Conservation (phyloP, 2,329 filamentous ascomycete species). For the Plenodomus lindquistii region DNA sequence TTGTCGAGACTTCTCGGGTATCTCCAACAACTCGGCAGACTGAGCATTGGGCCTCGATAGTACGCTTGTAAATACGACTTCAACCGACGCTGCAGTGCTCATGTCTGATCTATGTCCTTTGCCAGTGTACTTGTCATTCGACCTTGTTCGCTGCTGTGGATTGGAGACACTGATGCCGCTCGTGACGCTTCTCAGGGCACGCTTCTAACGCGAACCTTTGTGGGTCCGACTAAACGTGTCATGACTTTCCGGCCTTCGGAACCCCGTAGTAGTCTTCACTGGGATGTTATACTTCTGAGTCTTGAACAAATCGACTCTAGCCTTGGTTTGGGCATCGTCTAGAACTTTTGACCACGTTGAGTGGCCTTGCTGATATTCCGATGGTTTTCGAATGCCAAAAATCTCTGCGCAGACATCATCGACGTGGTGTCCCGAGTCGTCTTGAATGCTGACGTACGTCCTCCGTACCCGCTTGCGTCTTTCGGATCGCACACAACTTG, state of each 20-base stretch:
- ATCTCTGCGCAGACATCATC: neutral
- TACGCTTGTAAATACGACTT: neutral
- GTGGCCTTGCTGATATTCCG: neutral
- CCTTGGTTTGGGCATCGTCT: no score
- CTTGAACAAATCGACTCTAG: no score
- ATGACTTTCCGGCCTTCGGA: neutral
- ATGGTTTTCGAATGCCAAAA: neutral
- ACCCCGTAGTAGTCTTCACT: neutral
- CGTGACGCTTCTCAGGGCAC: neutral
- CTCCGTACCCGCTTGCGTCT: neutral
- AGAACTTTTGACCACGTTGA: no score
- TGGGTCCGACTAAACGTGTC: neutral
- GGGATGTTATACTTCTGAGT: neutral
- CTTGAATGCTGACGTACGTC: slow-evolving; percentile 1
- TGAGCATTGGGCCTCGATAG: no score
- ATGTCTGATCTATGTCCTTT: neutral
- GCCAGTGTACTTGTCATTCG: neutral
- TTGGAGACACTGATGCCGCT: neutral
- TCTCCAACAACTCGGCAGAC: neutral
- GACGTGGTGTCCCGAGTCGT: neutral
- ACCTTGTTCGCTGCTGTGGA: neutral
- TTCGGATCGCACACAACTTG: neutral
- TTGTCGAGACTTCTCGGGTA: neutral
- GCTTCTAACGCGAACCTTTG: neutral
- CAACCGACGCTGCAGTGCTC: neutral